A percentile compares a stretch with the other conserved stretches of the same genome.
These are phyloP conservation scores for Naumovozyma baii DNA, from an alignment of 805 yeast species.

Conservation along the genomic window DNA sequence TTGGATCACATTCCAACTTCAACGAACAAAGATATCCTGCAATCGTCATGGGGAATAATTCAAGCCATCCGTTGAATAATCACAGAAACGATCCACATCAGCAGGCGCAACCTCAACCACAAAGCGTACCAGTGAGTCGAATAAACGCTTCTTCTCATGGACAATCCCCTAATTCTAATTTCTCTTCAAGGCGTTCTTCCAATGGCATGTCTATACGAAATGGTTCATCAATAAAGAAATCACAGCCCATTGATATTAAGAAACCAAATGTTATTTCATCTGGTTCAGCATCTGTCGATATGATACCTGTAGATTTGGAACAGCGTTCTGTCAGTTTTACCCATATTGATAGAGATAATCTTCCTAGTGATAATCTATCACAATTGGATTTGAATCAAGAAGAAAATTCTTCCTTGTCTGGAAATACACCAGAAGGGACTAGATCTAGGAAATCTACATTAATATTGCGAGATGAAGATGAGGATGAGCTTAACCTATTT, in stretches of 20 bases:
- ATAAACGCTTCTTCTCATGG: too few species aligned
- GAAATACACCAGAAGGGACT: neutral
- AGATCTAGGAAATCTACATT: neutral
- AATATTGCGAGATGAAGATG: slow-evolving; percentile 1
- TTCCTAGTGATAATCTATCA: neutral
- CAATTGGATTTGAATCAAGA: neutral
- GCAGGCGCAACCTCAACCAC: neutral
- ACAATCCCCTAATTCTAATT: neutral
- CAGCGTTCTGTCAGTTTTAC: too few species aligned
- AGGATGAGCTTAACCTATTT: neutral
- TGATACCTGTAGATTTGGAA: too few species aligned
- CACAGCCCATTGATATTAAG: neutral
- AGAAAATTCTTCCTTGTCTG: neutral
- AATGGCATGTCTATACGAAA: neutral
- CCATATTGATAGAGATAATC: too few species aligned
- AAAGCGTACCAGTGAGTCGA: neutral
- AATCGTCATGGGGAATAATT: neutral
- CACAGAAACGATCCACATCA: neutral
- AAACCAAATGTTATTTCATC: too few species aligned
- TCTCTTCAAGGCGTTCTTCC: neutral
- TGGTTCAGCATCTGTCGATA: too few species aligned
- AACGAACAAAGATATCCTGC: neutral
- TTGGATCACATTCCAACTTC: too few species aligned
- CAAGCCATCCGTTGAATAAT: neutral
- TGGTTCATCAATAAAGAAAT: neutral